Evolutionary conservation across 1,284 basidiomycete genomes (phyloP).

Genomic region (Coniferiporia sulphurascens): DNA sequence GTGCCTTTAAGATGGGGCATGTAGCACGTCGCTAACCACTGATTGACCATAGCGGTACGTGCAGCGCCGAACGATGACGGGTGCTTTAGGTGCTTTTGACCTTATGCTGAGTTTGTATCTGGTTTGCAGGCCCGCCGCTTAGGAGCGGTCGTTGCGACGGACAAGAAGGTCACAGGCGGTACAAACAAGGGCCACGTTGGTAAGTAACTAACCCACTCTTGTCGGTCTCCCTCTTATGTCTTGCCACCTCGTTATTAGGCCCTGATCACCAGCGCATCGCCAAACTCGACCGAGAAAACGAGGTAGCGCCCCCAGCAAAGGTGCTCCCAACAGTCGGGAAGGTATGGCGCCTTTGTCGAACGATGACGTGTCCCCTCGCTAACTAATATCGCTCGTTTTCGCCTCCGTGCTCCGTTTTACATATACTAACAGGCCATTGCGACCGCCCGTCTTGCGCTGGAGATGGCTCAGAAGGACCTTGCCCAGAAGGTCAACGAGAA

Average conservation of each 20-base stretch:
- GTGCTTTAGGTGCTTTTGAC: neutral
- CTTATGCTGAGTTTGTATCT: neutral
- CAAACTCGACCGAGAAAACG: conserved; percentile 93
- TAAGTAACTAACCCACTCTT: conserved; percentile 28
- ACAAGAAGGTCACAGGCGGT: conserved; percentile 67
- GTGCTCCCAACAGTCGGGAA: conserved; percentile 78
- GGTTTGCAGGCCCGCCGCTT: conserved; percentile 57
- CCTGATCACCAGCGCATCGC: conserved; percentile 93
- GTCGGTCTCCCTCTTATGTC: neutral
- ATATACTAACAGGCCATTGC: conserved; percentile 65
- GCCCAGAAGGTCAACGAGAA: conserved; percentile 93
- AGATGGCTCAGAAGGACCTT: conserved; percentile 89
- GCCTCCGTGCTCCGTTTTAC: conserved; percentile 1
- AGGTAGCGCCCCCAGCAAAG: conserved; percentile 92
- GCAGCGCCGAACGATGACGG: neutral
- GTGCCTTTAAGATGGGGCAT: neutral
- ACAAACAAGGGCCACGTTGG: conserved; percentile 71
- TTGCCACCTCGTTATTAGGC: conserved; percentile 39
- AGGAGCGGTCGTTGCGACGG: conserved; percentile 70
- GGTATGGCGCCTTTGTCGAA: conserved; percentile 37
- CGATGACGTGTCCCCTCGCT: neutral
- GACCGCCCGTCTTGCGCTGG: conserved; percentile 71
- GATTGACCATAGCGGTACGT: conserved; percentile 8
- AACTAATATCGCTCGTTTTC: neutral
- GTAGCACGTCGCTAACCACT: neutral